Conservation (phyloP, 1,139 yeast species). For the Yamadazyma sp. region DNA sequence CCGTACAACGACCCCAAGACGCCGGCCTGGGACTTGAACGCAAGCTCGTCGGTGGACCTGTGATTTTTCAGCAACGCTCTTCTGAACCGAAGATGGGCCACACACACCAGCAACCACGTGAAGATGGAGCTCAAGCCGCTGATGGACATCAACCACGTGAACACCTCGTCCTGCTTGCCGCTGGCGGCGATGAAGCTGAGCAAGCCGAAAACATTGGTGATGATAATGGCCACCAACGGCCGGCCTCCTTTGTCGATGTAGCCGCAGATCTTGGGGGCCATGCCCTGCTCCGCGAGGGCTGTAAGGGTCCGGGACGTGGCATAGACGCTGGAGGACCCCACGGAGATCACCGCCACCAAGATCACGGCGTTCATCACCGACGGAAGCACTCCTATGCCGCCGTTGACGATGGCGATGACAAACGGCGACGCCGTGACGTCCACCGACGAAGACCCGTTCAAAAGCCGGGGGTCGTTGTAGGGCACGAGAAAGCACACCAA, state of each 20-base stretch:
- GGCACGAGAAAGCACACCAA: slow-evolving; percentile 41
- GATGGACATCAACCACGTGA: slow-evolving; percentile 38
- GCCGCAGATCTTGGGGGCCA: slow-evolving; percentile 40
- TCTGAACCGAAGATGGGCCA: slow-evolving; percentile 40
- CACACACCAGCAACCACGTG: slow-evolving; percentile 41
- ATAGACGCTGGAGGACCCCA: slow-evolving; percentile 46
- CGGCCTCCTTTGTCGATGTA: slow-evolving; percentile 45
- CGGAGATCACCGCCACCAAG: slow-evolving; percentile 41
- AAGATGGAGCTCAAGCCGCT: slow-evolving; percentile 41
- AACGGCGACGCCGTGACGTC: slow-evolving; percentile 26
- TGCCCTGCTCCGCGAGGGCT: slow-evolving; percentile 43
- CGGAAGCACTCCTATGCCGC: slow-evolving; percentile 50
- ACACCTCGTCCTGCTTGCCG: slow-evolving; percentile 31
- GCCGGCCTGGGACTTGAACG: slow-evolving; percentile 57
- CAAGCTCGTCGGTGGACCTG: slow-evolving; percentile 50
- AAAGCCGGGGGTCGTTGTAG: slow-evolving; percentile 29
- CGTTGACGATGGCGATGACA: slow-evolving; percentile 47
- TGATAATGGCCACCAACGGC: slow-evolving; percentile 41
- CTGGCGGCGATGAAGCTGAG: slow-evolving; percentile 42
- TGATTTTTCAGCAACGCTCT: slow-evolving; percentile 31
- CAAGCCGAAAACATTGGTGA: slow-evolving; percentile 38
- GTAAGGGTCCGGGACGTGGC: slow-evolving; percentile 45
- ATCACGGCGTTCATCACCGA: slow-evolving; percentile 47
- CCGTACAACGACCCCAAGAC: slow-evolving; percentile 56
- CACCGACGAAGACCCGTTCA: slow-evolving; percentile 27